These are phyloP conservation scores for Oryza nivara DNA, from an alignment of 176 grass and related monocot genomes.

Conservation along the genomic window DNA sequence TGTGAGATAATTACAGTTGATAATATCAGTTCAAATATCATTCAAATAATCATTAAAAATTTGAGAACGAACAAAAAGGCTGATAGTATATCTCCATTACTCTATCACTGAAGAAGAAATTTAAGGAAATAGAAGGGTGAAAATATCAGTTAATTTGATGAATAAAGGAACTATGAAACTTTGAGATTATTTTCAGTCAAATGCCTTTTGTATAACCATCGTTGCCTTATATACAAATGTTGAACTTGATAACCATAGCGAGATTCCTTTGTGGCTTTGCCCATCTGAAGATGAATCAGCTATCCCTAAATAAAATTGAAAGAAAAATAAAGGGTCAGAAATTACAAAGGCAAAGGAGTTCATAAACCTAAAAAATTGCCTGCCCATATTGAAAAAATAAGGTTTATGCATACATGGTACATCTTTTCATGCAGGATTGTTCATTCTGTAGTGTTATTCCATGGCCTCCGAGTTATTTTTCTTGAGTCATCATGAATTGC, in stretches of 20 bases:
- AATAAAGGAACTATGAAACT: conserved; percentile 27
- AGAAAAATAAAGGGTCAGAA: conserved; percentile 8
- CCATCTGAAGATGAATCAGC: conserved; percentile 37
- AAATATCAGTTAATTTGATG: conserved; percentile 23
- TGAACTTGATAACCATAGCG: conserved; percentile 24
- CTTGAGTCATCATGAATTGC: conserved; percentile 22
- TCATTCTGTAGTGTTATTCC: neutral
- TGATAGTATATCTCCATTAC: conserved; percentile 25
- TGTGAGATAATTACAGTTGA: neutral
- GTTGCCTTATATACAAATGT: conserved; percentile 32
- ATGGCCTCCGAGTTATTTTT: neutral
- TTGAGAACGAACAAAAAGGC: conserved; percentile 20
- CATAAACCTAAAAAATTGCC: conserved; percentile 6
- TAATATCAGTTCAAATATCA: conserved; percentile 37
- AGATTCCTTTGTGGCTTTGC: conserved; percentile 43
- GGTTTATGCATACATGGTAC: conserved; percentile 32
- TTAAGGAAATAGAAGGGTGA: conserved; percentile 13
- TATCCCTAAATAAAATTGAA: conserved; percentile 34
- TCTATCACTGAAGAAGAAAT: conserved; percentile 24
- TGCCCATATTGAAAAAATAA: conserved; percentile 9
- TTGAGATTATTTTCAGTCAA: conserved; percentile 26
- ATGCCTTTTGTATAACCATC: conserved; percentile 20
- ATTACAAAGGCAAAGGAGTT: conserved; percentile 5
- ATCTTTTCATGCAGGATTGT: neutral
- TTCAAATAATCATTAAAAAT: neutral